Percentiles rank a stretch among this genome's conserved stretches.
Evolutionary conservation across 2,329 filamentous ascomycete species (phyloP).

Genomic region (Paecilomyces niveus): DNA sequence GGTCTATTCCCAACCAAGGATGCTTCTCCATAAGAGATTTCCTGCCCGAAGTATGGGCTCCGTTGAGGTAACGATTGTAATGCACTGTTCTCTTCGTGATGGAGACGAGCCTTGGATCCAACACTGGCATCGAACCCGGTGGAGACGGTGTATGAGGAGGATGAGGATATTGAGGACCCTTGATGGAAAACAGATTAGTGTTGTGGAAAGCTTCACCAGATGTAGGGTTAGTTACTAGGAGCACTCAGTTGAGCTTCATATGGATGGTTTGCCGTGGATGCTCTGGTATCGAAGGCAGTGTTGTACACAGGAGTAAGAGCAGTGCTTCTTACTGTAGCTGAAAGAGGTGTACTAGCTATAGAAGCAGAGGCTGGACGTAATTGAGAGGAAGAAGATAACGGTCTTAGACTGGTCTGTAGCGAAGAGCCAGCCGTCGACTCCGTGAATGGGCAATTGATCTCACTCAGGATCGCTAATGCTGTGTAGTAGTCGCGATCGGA

Average conservation of each 20-base stretch:
- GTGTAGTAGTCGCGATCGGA: conserved; percentile 34
- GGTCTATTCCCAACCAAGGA: conserved; percentile 12
- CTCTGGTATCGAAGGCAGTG: neutral
- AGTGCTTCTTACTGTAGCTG: neutral
- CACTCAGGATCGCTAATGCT: conserved; percentile 33
- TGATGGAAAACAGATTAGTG: neutral
- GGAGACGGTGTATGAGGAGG: conserved; percentile 7
- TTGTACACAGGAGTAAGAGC: neutral
- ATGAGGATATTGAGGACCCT: conserved; percentile 3
- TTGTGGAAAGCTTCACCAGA: neutral
- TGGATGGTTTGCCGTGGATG: neutral
- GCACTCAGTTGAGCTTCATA: neutral
- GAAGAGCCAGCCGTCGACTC: conserved; percentile 26
- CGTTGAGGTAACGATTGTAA: neutral
- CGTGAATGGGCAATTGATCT: conserved; percentile 36
- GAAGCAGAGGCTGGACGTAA: conserved; percentile 8
- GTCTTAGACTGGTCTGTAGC: conserved; percentile 11
- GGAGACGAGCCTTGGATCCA: neutral
- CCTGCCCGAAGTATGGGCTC: neutral
- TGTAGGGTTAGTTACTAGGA: neutral
- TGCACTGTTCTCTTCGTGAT: neutral
- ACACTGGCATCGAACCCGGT: neutral
- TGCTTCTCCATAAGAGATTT: neutral
- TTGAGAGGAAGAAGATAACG: conserved; percentile 21
- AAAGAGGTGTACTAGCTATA: neutral